Conservation (phyloP, 108 stramenopile genomes). For the Licmophora abbreviata region DNA sequence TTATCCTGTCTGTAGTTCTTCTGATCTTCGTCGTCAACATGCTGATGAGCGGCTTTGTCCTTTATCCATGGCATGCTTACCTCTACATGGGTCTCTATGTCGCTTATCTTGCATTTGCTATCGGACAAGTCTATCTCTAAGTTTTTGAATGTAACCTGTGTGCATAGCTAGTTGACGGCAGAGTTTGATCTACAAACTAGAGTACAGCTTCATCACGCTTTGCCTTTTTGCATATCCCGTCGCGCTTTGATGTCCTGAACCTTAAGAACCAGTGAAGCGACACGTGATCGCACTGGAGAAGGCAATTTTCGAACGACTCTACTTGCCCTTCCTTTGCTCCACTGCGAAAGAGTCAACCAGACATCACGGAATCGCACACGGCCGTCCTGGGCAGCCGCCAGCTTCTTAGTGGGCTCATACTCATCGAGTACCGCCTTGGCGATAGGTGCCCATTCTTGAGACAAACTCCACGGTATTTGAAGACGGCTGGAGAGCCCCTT, state of each 20-base stretch:
- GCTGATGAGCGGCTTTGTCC: conserved; percentile 36
- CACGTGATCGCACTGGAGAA: conserved; percentile 39
- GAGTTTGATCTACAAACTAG: not conserved
- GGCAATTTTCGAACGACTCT: conserved; percentile 46
- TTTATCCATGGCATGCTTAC: conserved; percentile 61
- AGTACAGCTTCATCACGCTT: not conserved
- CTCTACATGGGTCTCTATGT: conserved; percentile 48
- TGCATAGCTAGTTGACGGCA: not conserved
- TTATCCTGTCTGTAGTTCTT: conserved; percentile 43
- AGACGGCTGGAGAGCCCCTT: conserved; percentile 84
- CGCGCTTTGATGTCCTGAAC: conserved; percentile 42
- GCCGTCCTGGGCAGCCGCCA: conserved; percentile 1
- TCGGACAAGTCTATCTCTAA: conserved; percentile 22
- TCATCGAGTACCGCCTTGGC: conserved; percentile 44
- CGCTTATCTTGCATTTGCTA: conserved; percentile 33
- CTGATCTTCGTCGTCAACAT: conserved; percentile 49
- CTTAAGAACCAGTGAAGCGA: conserved; percentile 43
- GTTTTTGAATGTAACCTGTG: not conserved
- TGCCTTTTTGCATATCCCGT: conserved; percentile 6
- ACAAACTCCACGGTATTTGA: conserved; percentile 80
- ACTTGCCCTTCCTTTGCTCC: conserved; percentile 56
- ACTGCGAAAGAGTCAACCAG: conserved; percentile 30
- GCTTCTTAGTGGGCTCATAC: conserved; percentile 2
- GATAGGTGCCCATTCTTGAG: conserved; percentile 76
- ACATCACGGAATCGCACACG: conserved; percentile 64